Evolutionary conservation across 139 green algal genomes (phyloP).

Genomic region (Tetraselmis chui): DNA sequence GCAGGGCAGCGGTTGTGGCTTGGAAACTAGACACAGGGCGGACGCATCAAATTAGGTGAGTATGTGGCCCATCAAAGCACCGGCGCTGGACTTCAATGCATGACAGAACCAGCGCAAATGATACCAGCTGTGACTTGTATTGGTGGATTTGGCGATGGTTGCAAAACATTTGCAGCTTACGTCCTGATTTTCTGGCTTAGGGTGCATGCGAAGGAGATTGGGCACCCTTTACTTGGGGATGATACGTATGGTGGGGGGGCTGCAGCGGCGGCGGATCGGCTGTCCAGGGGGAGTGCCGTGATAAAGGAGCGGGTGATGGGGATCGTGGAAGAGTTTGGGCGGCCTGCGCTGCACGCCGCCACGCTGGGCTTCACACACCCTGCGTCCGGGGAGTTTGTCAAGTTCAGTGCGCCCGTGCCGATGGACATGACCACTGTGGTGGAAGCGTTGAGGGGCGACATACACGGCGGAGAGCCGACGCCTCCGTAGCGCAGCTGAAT

Average conservation of each 20-base stretch:
- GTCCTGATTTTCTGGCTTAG: too few relatives aligned
- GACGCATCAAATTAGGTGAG: slow-evolving; percentile 89
- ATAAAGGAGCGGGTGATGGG: slow-evolving; percentile 2
- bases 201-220: slow-evolving; percentile 79
- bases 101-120: too few relatives aligned
- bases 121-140: too few relatives aligned
- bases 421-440: slow-evolving; percentile 44
- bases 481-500: too few relatives aligned
- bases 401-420: slow-evolving; percentile 58
- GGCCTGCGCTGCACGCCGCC: slow-evolving; percentile 76
- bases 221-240: slow-evolving; percentile 82
- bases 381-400: slow-evolving; percentile 35
- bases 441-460: slow-evolving; percentile 8
- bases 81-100: too few relatives aligned
- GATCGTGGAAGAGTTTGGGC: slow-evolving; percentile 28
- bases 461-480: background rate
- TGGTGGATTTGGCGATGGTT: too few relatives aligned
- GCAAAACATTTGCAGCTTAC: too few relatives aligned
- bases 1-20: slow-evolving; percentile 66
- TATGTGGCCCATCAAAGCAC: too few relatives aligned
- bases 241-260: slow-evolving; percentile 69
- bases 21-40: slow-evolving; percentile 91
- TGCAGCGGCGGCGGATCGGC: background rate
- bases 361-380: slow-evolving; percentile 77
- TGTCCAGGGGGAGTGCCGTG: background rate